Conservation (phyloP, 495 filamentous ascomycete species). For the Thozetella sp. region DNA sequence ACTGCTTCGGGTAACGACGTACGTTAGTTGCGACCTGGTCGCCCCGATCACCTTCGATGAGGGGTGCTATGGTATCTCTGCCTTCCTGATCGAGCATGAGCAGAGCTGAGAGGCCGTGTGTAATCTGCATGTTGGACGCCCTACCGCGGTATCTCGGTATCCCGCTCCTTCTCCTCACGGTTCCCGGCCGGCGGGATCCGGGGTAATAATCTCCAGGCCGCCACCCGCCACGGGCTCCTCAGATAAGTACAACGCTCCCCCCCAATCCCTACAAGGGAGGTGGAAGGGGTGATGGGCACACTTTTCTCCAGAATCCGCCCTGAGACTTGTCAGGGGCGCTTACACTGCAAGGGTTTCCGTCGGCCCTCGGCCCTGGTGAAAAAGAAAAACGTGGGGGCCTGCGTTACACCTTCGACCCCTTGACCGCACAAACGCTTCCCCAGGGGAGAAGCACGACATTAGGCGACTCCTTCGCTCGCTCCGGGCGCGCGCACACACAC, state of each 20-base stretch:
- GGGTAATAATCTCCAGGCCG: neutral
- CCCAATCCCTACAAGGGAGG: neutral
- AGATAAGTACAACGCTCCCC: neutral
- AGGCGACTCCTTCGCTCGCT: neutral
- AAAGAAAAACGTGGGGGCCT: neutral
- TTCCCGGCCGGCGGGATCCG: neutral
- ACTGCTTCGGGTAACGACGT: too few relatives aligned
- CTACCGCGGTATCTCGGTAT: neutral
- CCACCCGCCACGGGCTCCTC: neutral
- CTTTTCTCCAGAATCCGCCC: neutral
- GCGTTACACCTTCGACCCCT: neutral
- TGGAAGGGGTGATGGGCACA: neutral
- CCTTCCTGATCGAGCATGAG: neutral
- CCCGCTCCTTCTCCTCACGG: neutral
- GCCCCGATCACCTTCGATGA: neutral
- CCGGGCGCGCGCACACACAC: too few relatives aligned
- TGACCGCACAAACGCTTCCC: neutral
- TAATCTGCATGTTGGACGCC: neutral
- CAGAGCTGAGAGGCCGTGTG: neutral
- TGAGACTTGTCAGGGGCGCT: neutral
- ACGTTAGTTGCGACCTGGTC: too few relatives aligned
- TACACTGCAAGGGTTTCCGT: neutral
- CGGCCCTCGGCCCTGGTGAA: slow-evolving; percentile 1
- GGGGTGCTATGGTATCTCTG: neutral
- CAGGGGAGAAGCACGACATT: neutral